Percentiles rank a stretch among this genome's conserved stretches.
phyloP scores from a whole-genome alignment of 306 rosid genomes.

The Senna siamea region DNA sequence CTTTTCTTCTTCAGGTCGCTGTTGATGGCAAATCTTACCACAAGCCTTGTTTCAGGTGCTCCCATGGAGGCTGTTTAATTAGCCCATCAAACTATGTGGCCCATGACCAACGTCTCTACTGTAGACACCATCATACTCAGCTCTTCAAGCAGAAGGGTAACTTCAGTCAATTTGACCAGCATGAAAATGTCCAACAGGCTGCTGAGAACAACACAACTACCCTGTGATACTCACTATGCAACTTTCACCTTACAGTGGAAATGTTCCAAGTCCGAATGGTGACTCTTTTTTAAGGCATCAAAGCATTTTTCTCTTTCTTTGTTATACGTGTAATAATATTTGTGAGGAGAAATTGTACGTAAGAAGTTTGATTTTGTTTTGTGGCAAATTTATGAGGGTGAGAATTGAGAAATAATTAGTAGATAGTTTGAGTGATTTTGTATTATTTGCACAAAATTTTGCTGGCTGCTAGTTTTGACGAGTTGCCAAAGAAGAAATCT shows the following conservation, averaged over 20 bases:
- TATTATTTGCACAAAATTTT: not conserved
- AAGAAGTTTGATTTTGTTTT: slow-evolving; percentile 39
- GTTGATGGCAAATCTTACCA: slow-evolving; percentile 88
- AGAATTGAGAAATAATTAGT: slow-evolving; percentile 33
- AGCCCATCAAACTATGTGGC: slow-evolving; percentile 94
- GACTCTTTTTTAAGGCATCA: slow-evolving; percentile 24
- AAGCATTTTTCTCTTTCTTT: slow-evolving; percentile 21
- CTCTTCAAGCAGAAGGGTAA: slow-evolving; percentile 91
- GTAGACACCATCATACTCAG: slow-evolving; percentile 91
- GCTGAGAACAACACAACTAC: slow-evolving; percentile 48
- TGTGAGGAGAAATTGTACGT: slow-evolving; percentile 33
- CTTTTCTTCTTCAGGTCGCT: slow-evolving; percentile 58
- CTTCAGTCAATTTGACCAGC: slow-evolving; percentile 80
- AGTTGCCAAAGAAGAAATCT: no score
- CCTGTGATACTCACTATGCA: slow-evolving; percentile 34
- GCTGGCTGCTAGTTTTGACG: not conserved
- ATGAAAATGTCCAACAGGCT: slow-evolving; percentile 43
- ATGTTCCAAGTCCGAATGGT: slow-evolving; percentile 17
- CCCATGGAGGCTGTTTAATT: slow-evolving; percentile 88
- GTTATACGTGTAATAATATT: slow-evolving; percentile 23
- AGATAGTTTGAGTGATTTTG: slow-evolving; percentile 28
- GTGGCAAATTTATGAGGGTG: slow-evolving; percentile 42
- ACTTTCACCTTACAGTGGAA: not conserved
- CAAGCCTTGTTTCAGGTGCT: slow-evolving; percentile 80
- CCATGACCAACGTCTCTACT: slow-evolving; percentile 84